Percentiles rank a stretch among this genome's conserved stretches.
Evolutionary conservation across 208 protist genomes (phyloP).

Genomic region (Phytomonas sp.): DNA sequence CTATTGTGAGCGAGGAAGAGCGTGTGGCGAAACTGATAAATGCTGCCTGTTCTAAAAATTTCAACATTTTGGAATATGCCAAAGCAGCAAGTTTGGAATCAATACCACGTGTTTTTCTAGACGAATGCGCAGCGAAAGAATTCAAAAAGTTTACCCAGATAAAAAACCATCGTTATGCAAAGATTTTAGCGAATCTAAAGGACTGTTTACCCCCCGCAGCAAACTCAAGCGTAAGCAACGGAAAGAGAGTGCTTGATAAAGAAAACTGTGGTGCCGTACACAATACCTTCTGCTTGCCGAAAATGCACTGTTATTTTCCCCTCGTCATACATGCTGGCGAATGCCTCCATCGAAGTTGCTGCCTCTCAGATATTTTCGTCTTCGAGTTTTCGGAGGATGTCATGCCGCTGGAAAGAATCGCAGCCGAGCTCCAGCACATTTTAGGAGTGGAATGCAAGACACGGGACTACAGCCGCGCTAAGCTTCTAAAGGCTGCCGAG

Average conservation of each 20-base stretch:
- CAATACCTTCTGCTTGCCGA: background rate
- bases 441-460: background rate
- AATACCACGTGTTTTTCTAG: background rate
- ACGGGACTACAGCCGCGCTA: background rate
- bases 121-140: background rate
- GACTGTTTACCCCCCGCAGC: background rate
- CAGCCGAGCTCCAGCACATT: background rate
- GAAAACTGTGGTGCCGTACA: background rate
- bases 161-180: background rate
- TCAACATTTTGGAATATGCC: background rate
- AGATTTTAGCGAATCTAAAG: background rate
- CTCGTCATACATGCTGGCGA: conserved; percentile 13
- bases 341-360: conserved; percentile 16
- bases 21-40: background rate
- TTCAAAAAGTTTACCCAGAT: background rate
- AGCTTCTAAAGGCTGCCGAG: background rate
- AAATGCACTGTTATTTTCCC: conserved; percentile 20
- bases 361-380: conserved; percentile 36
- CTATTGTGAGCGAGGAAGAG: background rate
- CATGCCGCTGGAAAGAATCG: background rate
- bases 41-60: background rate
- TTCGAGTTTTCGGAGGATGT: conserved; percentile 19
- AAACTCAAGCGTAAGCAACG: background rate
- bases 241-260: background rate
- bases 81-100: background rate